Evolutionary conservation across 2,329 filamentous ascomycete genomes (phyloP), one percentile per base, ranked within the genome.

Genomic region (Xylariaceae sp.): DNA sequence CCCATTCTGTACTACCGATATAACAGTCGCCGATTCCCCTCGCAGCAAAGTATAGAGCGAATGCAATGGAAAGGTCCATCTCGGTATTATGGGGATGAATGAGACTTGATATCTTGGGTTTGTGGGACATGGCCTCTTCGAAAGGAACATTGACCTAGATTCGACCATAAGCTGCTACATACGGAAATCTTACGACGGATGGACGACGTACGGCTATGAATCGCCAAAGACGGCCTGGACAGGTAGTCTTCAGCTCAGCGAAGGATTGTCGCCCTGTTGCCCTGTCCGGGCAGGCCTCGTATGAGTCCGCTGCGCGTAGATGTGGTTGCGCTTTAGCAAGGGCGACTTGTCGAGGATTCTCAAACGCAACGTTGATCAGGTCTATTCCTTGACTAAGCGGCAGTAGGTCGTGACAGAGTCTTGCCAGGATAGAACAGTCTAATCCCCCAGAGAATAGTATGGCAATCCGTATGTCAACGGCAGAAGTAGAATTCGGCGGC

Each of bases 81-180:
- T 98, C 93, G 0, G 93, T 98, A 52, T 95, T 91, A 64, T 98
- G 93, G 0, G 93, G 93, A 52, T 85, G 75, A 62, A 98, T 96
- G 15, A 98, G 71, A 2, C 79, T 74, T 29, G 90, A 76, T 16
- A 98, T 78, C 19, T 74, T 74, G 3, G 74, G 57, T 47, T 87
- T 80, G 54, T 95, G 86, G 2, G 74, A 71, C 33, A 82, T 60
- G 0, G 83, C 86, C 53, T 94, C 86, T 4, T 71, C 60, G 59
- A 91, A 96, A 0, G 91, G 86, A 19, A 98, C 72, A 56, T 98
- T 85, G 42, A 96, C 74, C 71, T 83, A 47, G 15, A 32, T 9
- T 15, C 2, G 6, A 24, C 19, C 18, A 35, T 50, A 12, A 49
- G 30, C 24, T 15, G 2, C 9, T 24, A 17, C 35, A 18, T 26